A percentile compares a stretch with the other conserved stretches of the same genome.
Conservation (phyloP, 202 grass and related monocot genomes). For the Schoenoplectus tabernaemontani region DNA sequence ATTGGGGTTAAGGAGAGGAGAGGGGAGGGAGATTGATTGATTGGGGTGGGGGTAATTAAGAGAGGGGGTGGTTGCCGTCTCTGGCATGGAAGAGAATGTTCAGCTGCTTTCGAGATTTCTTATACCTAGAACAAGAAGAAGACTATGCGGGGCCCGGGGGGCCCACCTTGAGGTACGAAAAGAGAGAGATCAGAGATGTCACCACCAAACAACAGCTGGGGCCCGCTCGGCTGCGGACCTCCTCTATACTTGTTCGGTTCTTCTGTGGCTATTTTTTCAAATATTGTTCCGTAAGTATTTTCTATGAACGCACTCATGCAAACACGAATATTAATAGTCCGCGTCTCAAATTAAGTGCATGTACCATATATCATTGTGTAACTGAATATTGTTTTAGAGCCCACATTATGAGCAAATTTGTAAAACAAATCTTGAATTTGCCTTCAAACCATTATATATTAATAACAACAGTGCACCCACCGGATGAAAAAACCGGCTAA, state of each 20-base stretch:
- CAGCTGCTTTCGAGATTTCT: not conserved
- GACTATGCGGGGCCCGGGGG: not conserved
- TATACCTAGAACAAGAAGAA: not conserved
- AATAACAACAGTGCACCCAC: not conserved
- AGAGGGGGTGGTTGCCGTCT: not conserved
- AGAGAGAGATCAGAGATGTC: not conserved
- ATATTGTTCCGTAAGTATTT: too few relatives aligned
- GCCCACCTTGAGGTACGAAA: not conserved
- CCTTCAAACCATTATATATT: not conserved
- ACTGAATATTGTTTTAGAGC: not conserved
- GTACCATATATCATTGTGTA: not conserved
- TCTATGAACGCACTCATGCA: too few relatives aligned
- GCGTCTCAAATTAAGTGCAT: too few relatives aligned
- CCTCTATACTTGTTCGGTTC: not conserved
- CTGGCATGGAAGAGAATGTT: slow-evolving; percentile 2
- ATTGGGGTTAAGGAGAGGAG: not conserved
- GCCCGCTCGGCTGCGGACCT: not conserved
- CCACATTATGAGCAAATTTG: not conserved
- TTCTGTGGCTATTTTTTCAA: not conserved
- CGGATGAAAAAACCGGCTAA: not conserved
- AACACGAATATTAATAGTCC: too few relatives aligned
- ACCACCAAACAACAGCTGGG: slow-evolving; percentile 9
- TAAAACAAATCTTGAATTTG: not conserved
- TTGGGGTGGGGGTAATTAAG: not conserved
- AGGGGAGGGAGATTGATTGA: not conserved